Conservation (phyloP, 441 rosid genomes). For the Pelargonium cotyledonis region DNA sequence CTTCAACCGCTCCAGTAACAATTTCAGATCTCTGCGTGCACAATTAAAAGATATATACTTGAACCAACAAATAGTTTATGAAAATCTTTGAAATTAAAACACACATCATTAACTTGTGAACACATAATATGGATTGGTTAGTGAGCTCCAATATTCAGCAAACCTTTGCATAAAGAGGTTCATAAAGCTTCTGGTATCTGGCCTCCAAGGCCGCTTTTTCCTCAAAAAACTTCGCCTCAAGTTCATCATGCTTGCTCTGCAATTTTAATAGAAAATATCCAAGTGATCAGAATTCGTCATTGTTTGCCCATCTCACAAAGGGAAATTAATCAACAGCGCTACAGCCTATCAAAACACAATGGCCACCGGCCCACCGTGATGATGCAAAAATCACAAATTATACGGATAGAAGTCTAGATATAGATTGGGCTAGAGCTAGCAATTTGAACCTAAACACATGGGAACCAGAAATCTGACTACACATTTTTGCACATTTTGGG, state of each 20-base stretch:
- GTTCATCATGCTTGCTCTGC: slow-evolving; percentile 72
- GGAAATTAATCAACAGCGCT: background rate
- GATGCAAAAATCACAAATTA: too few species aligned
- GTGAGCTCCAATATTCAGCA: background rate
- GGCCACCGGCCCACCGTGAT: too few species aligned
- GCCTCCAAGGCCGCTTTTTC: slow-evolving; percentile 88
- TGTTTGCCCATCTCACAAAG: background rate
- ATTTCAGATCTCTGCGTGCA: slow-evolving; percentile 58
- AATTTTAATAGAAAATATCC: slow-evolving; percentile 7
- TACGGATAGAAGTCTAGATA: too few species aligned
- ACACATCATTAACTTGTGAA: background rate
- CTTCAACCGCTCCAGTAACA: slow-evolving; percentile 67
- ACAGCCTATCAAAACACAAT: background rate
- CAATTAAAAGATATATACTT: background rate
- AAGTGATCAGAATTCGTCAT: background rate
- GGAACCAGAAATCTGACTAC: too few species aligned
- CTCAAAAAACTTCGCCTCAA: slow-evolving; percentile 86
- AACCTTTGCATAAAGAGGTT: slow-evolving; percentile 76
- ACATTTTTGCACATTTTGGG: too few species aligned
- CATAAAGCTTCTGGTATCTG: slow-evolving; percentile 69
- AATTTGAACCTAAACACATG: too few species aligned
- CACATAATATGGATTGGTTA: background rate
- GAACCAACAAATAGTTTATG: background rate
- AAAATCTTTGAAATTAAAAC: background rate
- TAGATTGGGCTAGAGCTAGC: too few species aligned